Evolutionary conservation across 2,329 filamentous ascomycete genomes (phyloP), one percentile per base, ranked within the genome.

Genomic region (Arthrobotrys iridis): DNA sequence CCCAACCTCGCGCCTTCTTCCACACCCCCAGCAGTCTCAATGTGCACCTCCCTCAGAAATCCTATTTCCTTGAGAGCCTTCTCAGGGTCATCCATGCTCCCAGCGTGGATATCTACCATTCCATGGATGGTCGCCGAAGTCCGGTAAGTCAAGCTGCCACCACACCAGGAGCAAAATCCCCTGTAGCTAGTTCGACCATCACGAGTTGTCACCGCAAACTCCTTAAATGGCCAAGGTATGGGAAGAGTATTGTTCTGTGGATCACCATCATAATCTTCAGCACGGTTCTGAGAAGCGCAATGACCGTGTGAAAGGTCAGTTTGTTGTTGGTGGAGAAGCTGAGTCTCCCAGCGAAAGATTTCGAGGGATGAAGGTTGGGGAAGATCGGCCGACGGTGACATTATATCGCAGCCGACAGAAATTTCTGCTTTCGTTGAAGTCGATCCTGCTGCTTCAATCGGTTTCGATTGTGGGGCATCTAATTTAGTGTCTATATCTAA

Each of bases 21-120:
- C 3, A 59, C 11, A 18, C 48, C 35, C 1, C 63, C 57, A 4
- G 71, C 71, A 13, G 28, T 62, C 26, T 63, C 58, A 20, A 64
- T 59, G 58, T 75, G 71, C 15, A 68, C 66, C 20, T 75, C 71
- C 20, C 57, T 48, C 15, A 75, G 13, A 15, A 75, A 64, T 5
- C 71, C 71, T n/a, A 68, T 35, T 4, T 68, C 40, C n/a, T 20
- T n/a, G 28, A 75, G 40, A 8, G 71, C 71, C 5, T 26, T 33
- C 11, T 55, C 30, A 4, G 71, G 71, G 20, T 75, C 71, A 43
- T 75, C 71, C 71, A 75, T 75, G 15, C 71, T 75, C 3, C 71
- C 71, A 2, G 45, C 71, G 10, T 63, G 57, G 8, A 75, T 43
- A 35, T 75, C 71, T 1, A 75, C 15, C 57, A 75, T 63, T 15